Conservation (phyloP, 1,284 basidiomycete genomes). For the Blastosporella zonata region DNA sequence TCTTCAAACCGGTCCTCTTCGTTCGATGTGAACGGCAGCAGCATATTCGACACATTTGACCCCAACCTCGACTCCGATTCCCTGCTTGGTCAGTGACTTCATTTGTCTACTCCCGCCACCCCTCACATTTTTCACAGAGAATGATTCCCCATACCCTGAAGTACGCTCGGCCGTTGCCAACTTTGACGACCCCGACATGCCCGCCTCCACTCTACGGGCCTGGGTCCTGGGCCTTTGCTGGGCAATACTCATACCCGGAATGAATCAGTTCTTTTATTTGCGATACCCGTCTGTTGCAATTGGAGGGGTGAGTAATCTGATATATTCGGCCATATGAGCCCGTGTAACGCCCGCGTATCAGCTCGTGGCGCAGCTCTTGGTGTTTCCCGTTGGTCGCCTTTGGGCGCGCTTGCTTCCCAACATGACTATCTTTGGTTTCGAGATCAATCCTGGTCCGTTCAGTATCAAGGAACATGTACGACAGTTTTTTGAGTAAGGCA, state of each 20-base stretch:
- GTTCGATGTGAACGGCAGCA: slow-evolving; percentile 26
- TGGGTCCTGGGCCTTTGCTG: slow-evolving; percentile 52
- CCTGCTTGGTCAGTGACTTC: slow-evolving; percentile 25
- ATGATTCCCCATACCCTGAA: slow-evolving; percentile 50
- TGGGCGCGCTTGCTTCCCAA: slow-evolving; percentile 52
- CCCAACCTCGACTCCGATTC: slow-evolving; percentile 34
- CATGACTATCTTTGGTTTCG: slow-evolving; percentile 43
- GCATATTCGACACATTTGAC: slow-evolving; percentile 31
- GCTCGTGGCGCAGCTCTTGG: slow-evolving; percentile 52
- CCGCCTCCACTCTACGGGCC: slow-evolving; percentile 50
- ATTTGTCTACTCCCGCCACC: background rate
- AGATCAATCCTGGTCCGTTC: slow-evolving; percentile 72
- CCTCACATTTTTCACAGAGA: slow-evolving; percentile 13
- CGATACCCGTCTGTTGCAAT: slow-evolving; percentile 47
- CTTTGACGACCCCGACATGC: slow-evolving; percentile 54
- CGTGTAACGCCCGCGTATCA: slow-evolving; percentile 18
- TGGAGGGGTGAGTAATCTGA: slow-evolving; percentile 30
- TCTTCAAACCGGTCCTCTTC: slow-evolving; percentile 24
- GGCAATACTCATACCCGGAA: slow-evolving; percentile 46
- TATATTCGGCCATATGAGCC: slow-evolving; percentile 1
- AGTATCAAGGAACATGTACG: slow-evolving; percentile 70
- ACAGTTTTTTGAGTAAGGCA: background rate
- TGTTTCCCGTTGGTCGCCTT: slow-evolving; percentile 54
- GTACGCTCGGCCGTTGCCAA: slow-evolving; percentile 59
- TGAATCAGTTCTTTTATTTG: slow-evolving; percentile 57